Percentiles rank a stretch among this genome's conserved stretches.
phyloP scores from a whole-genome alignment of 805 yeast species.

The Zygoascus biomembranicola region DNA sequence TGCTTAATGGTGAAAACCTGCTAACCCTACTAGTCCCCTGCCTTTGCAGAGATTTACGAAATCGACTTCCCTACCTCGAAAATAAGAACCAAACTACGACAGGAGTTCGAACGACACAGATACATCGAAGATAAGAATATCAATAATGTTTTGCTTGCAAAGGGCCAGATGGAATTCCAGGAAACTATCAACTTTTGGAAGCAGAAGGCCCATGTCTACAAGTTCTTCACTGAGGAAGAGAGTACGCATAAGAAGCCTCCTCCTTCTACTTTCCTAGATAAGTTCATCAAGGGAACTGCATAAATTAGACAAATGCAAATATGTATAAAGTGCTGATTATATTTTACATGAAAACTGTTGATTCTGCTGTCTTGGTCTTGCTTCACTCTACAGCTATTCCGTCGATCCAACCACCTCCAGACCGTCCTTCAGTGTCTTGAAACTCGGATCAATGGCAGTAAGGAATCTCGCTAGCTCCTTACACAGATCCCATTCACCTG shows the following conservation, averaged over 20 bases:
- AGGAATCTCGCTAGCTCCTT: slow-evolving; percentile 32
- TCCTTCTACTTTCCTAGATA: slow-evolving; percentile 58
- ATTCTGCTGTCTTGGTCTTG: neutral
- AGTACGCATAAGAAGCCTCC: slow-evolving; percentile 43
- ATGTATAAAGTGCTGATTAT: neutral
- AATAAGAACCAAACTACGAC: slow-evolving; percentile 77
- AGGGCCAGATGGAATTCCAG: slow-evolving; percentile 87
- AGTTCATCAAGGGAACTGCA: slow-evolving; percentile 37
- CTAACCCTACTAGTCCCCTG: slow-evolving; percentile 21
- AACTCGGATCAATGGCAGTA: slow-evolving; percentile 28
- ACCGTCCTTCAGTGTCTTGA: slow-evolving; percentile 1
- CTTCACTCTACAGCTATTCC: too few relatives aligned
- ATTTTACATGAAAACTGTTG: neutral
- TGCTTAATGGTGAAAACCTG: neutral
- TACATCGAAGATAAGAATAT: slow-evolving; percentile 59
- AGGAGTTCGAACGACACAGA: slow-evolving; percentile 81
- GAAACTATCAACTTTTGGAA: slow-evolving; percentile 86
- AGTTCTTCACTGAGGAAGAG: slow-evolving; percentile 65
- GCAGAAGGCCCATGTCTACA: slow-evolving; percentile 76
- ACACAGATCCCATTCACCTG: slow-evolving; percentile 29
- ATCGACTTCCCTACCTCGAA: slow-evolving; percentile 59
- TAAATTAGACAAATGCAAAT: slow-evolving; percentile 6
- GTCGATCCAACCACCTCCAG: neutral
- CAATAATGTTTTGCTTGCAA: slow-evolving; percentile 61
- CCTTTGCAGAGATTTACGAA: slow-evolving; percentile 37